Conservation (phyloP, 2,329 filamentous ascomycete genomes). For the Cytospora chrysosperma region DNA sequence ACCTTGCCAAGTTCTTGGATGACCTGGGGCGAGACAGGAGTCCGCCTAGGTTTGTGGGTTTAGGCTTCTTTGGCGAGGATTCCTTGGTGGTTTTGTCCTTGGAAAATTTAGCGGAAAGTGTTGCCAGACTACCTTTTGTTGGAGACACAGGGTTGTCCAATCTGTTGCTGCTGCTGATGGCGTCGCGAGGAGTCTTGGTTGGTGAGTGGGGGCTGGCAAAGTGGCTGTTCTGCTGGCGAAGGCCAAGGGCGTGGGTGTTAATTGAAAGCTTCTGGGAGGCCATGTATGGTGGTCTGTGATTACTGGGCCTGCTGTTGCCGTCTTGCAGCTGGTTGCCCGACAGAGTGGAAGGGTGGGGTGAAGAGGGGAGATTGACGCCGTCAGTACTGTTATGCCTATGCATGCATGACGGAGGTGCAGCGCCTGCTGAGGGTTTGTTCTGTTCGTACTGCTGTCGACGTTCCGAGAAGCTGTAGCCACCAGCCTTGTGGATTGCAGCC, state of each 20-base stretch:
- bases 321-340: slow-evolving; percentile 1
- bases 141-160: slow-evolving; percentile 34
- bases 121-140: slow-evolving; percentile 45
- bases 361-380: slow-evolving; percentile 16
- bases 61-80: slow-evolving; percentile 62
- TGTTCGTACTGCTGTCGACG: slow-evolving; percentile 24
- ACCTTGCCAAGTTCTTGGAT: slow-evolving; percentile 56
- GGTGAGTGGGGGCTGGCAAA: slow-evolving; percentile 17
- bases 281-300: slow-evolving; percentile 7
- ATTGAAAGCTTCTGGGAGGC: slow-evolving; percentile 19
- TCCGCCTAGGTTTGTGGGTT: slow-evolving; percentile 79
- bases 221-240: slow-evolving; percentile 6
- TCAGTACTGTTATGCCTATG: slow-evolving; percentile 23
- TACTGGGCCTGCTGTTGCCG: background rate
- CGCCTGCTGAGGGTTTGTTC: slow-evolving; percentile 15
- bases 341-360: slow-evolving; percentile 4
- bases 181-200: slow-evolving; percentile 7
- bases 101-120: slow-evolving; percentile 41
- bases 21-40: slow-evolving; percentile 74
- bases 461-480: slow-evolving; percentile 24
- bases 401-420: slow-evolving; percentile 17
- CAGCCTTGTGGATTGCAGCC: slow-evolving; percentile 22
- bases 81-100: slow-evolving; percentile 44
- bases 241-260: slow-evolving; percentile 10
- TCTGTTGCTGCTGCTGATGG: background rate